phyloP scores from a whole-genome alignment of 441 rosid genomes.

The Flueggea neowawraea region DNA sequence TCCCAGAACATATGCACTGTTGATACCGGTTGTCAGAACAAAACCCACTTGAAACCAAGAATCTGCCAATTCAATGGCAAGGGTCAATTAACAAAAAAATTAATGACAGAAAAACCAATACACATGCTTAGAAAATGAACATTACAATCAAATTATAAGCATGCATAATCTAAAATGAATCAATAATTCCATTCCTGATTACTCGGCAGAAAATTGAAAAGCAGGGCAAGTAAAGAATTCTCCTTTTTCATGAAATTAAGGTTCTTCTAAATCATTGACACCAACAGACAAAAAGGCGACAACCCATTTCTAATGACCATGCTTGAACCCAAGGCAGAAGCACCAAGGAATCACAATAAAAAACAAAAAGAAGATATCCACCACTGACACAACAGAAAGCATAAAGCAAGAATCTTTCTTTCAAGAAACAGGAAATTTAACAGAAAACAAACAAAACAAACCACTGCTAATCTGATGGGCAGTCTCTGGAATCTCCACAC shows the following conservation, averaged over 20 bases:
- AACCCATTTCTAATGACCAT: no score
- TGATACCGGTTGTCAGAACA: slow-evolving; percentile 81
- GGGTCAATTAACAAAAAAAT: slow-evolving; percentile 10
- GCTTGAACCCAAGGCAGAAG: no score
- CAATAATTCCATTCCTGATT: no score
- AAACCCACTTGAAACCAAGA: slow-evolving; percentile 95
- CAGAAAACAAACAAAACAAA: slow-evolving; percentile 17
- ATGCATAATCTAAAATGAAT: no score
- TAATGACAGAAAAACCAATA: not conserved
- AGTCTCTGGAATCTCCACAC: slow-evolving; percentile 62
- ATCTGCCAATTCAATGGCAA: slow-evolving; percentile 40
- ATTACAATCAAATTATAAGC: no score
- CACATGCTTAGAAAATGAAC: no score
- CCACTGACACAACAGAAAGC: not conserved
- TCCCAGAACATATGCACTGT: slow-evolving; percentile 92
- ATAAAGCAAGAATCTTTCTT: not conserved
- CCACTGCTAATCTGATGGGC: slow-evolving; percentile 93
- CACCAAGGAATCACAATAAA: slow-evolving; percentile 13
- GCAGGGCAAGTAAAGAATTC: no score
- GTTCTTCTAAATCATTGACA: no score
- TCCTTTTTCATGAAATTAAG: no score
- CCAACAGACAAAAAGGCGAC: no score
- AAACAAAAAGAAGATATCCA: not conserved
- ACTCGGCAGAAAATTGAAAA: no score
- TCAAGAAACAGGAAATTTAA: not conserved